Percentiles rank a stretch among this genome's conserved stretches.
Conservation (phyloP, 495 filamentous ascomycete genomes). For the Aspergillus mulundensis region DNA sequence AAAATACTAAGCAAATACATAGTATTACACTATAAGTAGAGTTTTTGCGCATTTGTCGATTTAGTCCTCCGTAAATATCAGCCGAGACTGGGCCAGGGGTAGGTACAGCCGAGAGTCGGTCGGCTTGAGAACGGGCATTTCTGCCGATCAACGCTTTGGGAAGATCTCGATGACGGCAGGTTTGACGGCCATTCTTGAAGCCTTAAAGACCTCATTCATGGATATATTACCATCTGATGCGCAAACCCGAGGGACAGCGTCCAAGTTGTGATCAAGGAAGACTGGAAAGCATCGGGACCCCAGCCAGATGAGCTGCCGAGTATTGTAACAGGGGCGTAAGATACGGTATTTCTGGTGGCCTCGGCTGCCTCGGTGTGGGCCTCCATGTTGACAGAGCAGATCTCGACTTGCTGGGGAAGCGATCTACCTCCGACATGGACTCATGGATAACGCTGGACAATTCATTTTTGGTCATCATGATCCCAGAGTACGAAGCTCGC, state of each 20-base stretch:
- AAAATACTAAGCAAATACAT: too few species aligned
- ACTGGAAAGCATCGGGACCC: background rate
- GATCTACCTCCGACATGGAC: background rate
- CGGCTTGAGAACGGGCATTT: background rate
- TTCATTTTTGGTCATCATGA: background rate
- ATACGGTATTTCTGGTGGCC: conserved; percentile 30
- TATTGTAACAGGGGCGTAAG: conserved; percentile 19
- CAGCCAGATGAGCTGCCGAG: conserved; percentile 14
- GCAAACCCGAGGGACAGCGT: too few species aligned
- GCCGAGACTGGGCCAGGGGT: conserved; percentile 11
- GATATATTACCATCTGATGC: too few species aligned
- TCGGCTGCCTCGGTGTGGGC: conserved; percentile 24
- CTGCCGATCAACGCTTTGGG: background rate
- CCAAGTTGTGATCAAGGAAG: background rate
- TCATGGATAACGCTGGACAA: background rate
- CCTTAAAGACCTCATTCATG: too few species aligned
- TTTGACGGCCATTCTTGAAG: too few species aligned
- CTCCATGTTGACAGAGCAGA: background rate
- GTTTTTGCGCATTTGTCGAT: too few species aligned
- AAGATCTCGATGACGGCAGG: background rate
- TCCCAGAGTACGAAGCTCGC: background rate
- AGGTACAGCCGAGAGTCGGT: conserved; percentile 11
- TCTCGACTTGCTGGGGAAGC: background rate
- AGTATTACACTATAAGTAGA: too few species aligned
- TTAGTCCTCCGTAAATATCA: too few species aligned